Conservation (phyloP, 2,329 filamentous ascomycete species). For the Colletotrichum eleusines region DNA sequence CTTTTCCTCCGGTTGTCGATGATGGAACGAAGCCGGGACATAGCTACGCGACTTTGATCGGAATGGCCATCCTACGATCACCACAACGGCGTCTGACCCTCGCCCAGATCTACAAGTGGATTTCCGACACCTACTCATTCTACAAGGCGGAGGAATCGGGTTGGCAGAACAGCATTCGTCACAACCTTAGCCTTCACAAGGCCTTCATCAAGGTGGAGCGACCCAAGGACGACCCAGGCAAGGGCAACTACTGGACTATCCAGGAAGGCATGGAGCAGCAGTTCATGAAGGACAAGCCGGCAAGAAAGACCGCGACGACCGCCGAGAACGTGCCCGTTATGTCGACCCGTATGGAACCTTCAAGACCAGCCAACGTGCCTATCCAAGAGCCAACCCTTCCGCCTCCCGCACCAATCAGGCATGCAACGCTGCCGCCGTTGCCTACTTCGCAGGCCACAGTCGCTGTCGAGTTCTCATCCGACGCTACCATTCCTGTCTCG, state of each 20-base stretch:
- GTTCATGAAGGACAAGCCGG: slow-evolving; percentile 89
- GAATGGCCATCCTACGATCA: slow-evolving; percentile 94
- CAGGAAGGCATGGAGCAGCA: slow-evolving; percentile 88
- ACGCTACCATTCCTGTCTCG: slow-evolving; percentile 81
- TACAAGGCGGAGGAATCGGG: slow-evolving; percentile 88
- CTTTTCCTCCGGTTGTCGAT: slow-evolving; percentile 86
- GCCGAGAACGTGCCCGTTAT: slow-evolving; percentile 71
- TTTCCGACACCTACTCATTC: slow-evolving; percentile 92
- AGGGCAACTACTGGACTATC: slow-evolving; percentile 98
- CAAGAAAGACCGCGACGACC: slow-evolving; percentile 67
- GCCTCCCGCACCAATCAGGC: slow-evolving; percentile 55
- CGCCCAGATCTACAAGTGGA: slow-evolving; percentile 99
- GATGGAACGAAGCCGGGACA: slow-evolving; percentile 90
- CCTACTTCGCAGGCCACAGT: slow-evolving; percentile 54
- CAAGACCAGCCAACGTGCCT: slow-evolving; percentile 55
- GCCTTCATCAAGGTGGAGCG: slow-evolving; percentile 95
- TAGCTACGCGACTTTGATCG: slow-evolving; percentile 95
- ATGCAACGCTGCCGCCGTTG: slow-evolving; percentile 55
- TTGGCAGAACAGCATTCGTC: slow-evolving; percentile 99
- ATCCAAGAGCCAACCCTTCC: slow-evolving; percentile 63
- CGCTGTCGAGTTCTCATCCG: slow-evolving; percentile 76
- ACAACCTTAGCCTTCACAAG: slow-evolving; percentile 97
- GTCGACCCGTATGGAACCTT: slow-evolving; percentile 67
- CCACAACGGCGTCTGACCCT: slow-evolving; percentile 87
- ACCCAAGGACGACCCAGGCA: slow-evolving; percentile 96